phyloP scores from a whole-genome alignment of 306 rosid genomes.

The cucumber (Cucumis sativus) region Cucumber_9930_V3 NC_026660.2:6380001-6380500 shows the following conservation, averaged over 20 bases:
- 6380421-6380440: neutral
- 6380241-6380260: neutral
- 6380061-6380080: neutral
- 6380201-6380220: neutral
- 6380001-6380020: neutral
- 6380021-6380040: neutral
- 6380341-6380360: neutral
- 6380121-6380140: neutral
- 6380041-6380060: neutral
- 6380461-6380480: constrained; percentile 49
- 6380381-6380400: neutral
- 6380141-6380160: too few relatives aligned
- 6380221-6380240: neutral
- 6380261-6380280: neutral
- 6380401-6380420: neutral
- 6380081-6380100: neutral
- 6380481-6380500: constrained; percentile 78
- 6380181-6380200: neutral
- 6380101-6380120: too few relatives aligned
- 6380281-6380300: neutral
- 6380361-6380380: neutral
- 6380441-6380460: too few relatives aligned
- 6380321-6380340: neutral
- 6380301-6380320: neutral
- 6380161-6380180: neutral